These are phyloP conservation scores for Oryza glaberrima DNA, from an alignment of 176 grass and related monocot genomes.

Conservation along the genomic window DNA sequence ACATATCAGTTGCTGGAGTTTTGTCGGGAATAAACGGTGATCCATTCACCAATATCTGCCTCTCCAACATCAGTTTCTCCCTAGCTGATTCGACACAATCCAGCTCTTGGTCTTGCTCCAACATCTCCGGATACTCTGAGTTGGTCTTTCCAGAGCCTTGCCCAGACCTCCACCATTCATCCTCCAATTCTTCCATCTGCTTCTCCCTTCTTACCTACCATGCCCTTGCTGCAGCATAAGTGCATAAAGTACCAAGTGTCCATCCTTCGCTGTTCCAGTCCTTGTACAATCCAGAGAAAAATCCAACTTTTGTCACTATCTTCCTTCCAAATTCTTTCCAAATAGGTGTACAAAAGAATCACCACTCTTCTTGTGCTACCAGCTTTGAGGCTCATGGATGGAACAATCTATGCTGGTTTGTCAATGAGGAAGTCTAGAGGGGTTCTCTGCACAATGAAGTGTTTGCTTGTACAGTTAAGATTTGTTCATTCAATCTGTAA, in stretches of 20 bases:
- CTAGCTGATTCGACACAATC: slow-evolving; percentile 44
- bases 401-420: slow-evolving; percentile 8
- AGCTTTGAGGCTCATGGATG: slow-evolving; percentile 29
- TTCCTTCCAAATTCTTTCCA: slow-evolving; percentile 54
- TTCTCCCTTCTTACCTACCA: slow-evolving; percentile 53
- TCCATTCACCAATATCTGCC: slow-evolving; percentile 75
- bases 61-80: slow-evolving; percentile 66
- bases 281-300: slow-evolving; percentile 55
- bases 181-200: slow-evolving; percentile 58
- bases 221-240: slow-evolving; percentile 54
- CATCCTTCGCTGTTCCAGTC: slow-evolving; percentile 36
- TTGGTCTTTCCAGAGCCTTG: slow-evolving; percentile 70
- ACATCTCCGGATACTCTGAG: slow-evolving; percentile 75
- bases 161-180: slow-evolving; percentile 51
- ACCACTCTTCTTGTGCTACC: slow-evolving; percentile 8
- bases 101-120: slow-evolving; percentile 67
- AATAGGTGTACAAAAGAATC: slow-evolving; percentile 42
- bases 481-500: slow-evolving; percentile 93
- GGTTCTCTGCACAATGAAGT: slow-evolving; percentile 27
- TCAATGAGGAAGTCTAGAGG: slow-evolving; percentile 16
- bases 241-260: slow-evolving; percentile 30
- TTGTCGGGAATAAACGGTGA: slow-evolving; percentile 73
- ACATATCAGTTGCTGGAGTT: slow-evolving; percentile 57
- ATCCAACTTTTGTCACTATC: slow-evolving; percentile 15
- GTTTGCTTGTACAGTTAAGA: slow-evolving; percentile 75